A percentile compares a stretch with the other conserved stretches of the same genome.
Evolutionary conservation across 805 yeast genomes (phyloP).

Genomic region (Starmerella gropengiesseri): DNA sequence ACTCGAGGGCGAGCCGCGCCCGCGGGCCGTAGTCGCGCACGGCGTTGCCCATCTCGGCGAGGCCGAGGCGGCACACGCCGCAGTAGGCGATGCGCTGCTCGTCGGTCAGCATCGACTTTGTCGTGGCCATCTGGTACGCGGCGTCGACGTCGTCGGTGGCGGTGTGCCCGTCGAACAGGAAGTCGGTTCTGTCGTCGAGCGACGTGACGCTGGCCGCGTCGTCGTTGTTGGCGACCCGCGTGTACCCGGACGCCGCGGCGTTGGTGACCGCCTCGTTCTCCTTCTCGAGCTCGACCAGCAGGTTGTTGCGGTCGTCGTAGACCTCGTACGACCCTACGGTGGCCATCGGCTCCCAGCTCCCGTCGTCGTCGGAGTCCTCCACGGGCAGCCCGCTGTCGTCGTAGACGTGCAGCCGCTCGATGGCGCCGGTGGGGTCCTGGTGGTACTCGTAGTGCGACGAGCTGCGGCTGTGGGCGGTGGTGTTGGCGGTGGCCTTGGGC

Average conservation of each 20-base stretch:
- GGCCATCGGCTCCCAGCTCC: conserved; percentile 80
- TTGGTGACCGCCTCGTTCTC: conserved; percentile 27
- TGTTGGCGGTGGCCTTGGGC: background rate
- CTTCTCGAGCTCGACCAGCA: conserved; percentile 26
- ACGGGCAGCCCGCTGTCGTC: conserved; percentile 14
- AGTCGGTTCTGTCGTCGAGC: conserved; percentile 45
- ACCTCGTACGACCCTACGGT: conserved; percentile 66
- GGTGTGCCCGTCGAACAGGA: conserved; percentile 37
- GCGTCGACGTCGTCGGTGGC: conserved; percentile 39
- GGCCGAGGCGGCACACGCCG: conserved; percentile 65
- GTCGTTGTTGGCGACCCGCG: conserved; percentile 51
- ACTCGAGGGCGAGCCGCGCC: conserved; percentile 45
- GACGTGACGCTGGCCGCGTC: conserved; percentile 57
- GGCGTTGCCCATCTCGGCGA: conserved; percentile 73
- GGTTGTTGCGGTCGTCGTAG: conserved; percentile 59
- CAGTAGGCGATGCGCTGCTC: conserved; percentile 85
- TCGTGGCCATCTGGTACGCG: conserved; percentile 60
- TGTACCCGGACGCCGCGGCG: conserved; percentile 59
- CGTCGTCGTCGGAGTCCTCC: conserved; percentile 31
- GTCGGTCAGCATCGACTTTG: conserved; percentile 70
- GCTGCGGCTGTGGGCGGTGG: conserved; percentile 2
- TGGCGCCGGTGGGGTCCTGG: conserved; percentile 23
- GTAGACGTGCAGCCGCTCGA: conserved; percentile 16
- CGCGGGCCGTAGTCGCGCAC: conserved; percentile 37
- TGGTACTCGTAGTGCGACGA: conserved; percentile 20